Conservation (phyloP, 805 yeast genomes). For the Ogataea polymorpha region DNA sequence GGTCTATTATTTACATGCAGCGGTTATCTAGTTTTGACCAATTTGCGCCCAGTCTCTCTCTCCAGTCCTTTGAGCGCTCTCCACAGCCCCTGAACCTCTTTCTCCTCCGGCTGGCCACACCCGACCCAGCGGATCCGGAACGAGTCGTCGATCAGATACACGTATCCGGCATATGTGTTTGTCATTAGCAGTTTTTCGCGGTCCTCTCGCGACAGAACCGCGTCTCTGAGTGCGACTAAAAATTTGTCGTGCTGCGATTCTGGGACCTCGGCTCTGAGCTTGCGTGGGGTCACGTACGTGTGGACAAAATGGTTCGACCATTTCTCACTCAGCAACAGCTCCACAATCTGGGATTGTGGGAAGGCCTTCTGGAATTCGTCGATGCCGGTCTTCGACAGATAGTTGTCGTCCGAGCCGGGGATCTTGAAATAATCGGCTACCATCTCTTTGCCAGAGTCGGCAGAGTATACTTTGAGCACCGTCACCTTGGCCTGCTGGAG, state of each 20-base stretch:
- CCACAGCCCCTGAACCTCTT: conserved; percentile 64
- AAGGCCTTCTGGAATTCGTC: conserved; percentile 36
- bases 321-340: conserved; percentile 72
- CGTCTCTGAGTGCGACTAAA: conserved; percentile 57
- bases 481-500: conserved; percentile 49
- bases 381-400: conserved; percentile 40
- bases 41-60: conserved; percentile 37
- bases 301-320: conserved; percentile 65
- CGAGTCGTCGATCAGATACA: conserved; percentile 70
- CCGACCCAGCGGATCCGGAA: conserved; percentile 89
- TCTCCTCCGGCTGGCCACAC: conserved; percentile 72
- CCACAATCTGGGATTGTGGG: conserved; percentile 68
- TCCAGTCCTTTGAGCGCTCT: conserved; percentile 59
- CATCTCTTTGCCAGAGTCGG: conserved; percentile 69
- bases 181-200: conserved; percentile 61
- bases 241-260: conserved; percentile 45
- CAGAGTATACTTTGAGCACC: conserved; percentile 63
- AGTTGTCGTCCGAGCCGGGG: conserved; percentile 39
- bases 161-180: conserved; percentile 79
- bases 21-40: conserved; percentile 15
- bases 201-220: conserved; percentile 52
- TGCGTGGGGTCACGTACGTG: conserved; percentile 47
- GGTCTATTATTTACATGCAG: conserved; percentile 10
- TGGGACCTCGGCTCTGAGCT: conserved; percentile 25
- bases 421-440: conserved; percentile 56